These are phyloP conservation scores for Kodamaea sagamina DNA, from an alignment of 805 yeast species.

Conservation along the genomic window DNA sequence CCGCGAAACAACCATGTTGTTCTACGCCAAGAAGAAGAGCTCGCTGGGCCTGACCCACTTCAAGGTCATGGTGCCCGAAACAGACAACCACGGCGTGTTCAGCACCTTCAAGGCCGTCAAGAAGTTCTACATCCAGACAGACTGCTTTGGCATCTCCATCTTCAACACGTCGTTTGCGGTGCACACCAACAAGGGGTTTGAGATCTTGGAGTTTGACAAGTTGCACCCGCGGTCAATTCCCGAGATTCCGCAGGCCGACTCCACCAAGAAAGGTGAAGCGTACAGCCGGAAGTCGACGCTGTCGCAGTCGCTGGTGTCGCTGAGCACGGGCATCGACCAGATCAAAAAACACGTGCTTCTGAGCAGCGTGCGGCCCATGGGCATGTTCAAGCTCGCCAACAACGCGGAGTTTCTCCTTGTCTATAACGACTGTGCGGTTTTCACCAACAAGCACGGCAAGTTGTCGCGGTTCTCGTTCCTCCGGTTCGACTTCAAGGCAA, in stretches of 20 bases:
- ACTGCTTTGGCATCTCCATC: constrained; percentile 59
- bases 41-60: constrained; percentile 47
- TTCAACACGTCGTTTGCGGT: constrained; percentile 68
- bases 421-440: constrained; percentile 70
- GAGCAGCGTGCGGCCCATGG: constrained; percentile 52
- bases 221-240: constrained; percentile 61
- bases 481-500: constrained; percentile 44
- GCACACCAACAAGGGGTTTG: constrained; percentile 67
- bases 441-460: constrained; percentile 59
- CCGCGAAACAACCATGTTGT: constrained; percentile 57
- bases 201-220: constrained; percentile 61
- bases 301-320: constrained; percentile 4
- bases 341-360: constrained; percentile 43
- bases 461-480: constrained; percentile 47
- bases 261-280: constrained; percentile 30
- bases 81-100: constrained; percentile 54
- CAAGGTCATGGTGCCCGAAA: constrained; percentile 58
- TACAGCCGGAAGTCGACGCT: constrained; percentile 24
- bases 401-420: constrained; percentile 56
- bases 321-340: constrained; percentile 30
- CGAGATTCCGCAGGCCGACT: constrained; percentile 33
- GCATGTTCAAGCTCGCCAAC: constrained; percentile 62
- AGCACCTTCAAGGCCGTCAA: constrained; percentile 41
- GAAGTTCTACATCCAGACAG: constrained; percentile 54
- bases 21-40: constrained; percentile 55